Conservation (phyloP, 139 green algal genomes). For the Microglena sp. region DNA sequence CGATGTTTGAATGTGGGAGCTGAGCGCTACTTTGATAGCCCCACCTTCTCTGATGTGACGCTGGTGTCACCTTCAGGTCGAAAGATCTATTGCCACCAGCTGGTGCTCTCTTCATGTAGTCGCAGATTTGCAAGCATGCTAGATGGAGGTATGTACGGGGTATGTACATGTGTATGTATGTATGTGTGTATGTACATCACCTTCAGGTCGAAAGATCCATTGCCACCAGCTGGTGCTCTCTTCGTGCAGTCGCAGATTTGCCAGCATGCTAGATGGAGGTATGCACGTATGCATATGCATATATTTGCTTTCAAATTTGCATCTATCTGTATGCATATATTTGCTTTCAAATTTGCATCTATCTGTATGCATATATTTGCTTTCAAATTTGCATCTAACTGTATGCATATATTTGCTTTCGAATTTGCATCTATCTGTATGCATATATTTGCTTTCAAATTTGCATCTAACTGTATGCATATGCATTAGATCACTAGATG, state of each 20-base stretch:
- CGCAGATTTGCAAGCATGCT: constrained; percentile 32
- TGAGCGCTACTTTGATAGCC: not conserved
- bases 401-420: not conserved
- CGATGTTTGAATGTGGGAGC: not conserved
- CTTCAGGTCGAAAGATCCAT: not conserved
- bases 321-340: not conserved
- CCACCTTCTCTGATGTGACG: not conserved
- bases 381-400: not conserved
- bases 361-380: not conserved
- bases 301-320: not conserved
- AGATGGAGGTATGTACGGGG: constrained; percentile 15
- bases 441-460: not conserved
- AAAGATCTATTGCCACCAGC: constrained; percentile 23
- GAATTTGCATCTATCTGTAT: not conserved
- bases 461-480: too few relatives aligned
- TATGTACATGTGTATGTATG: not conserved
- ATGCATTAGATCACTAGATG: too few relatives aligned
- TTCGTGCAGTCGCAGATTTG: constrained; percentile 29
- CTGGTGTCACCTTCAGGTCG: not conserved
- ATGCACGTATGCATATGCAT: not conserved
- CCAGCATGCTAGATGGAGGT: constrained; percentile 30
- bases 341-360: not conserved
- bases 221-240: constrained; percentile 38
- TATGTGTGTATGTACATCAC: not conserved
- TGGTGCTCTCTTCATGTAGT: constrained; percentile 30